Evolutionary conservation across 2,329 filamentous ascomycete genomes (phyloP), one percentile per base, ranked within the genome.

Genomic region (Ophiognomonia clavigignenti-juglandacearum): DNA sequence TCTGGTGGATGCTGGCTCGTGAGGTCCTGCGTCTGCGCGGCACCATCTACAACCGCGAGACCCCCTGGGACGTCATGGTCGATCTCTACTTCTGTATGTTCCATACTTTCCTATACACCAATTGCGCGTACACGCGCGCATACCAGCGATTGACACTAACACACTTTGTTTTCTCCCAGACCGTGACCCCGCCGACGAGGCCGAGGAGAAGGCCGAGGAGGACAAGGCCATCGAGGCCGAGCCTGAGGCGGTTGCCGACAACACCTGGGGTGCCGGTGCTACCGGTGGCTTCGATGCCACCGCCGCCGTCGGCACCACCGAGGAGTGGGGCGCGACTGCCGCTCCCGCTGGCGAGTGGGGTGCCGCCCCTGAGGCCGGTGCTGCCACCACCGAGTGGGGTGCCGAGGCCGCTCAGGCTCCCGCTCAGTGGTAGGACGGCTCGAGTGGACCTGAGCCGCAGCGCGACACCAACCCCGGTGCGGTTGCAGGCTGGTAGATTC

Each of bases 1-100:
- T 98, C 78, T 98, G 93, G 93, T 98, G 93, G 93, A 86, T 98
- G 85, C 83, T 98, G 63, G 92, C 93, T 72, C 93, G 93, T 82
- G 93, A 98, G 84, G 92, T 98, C 71, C 91, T 98, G 73, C 90
- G 95, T 70, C 90, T 98, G 67, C 90, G 93, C 65, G 93, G 95
- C 64, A 97, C 91, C 68, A 89, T 98, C 69, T 86, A 88, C 70
- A 89, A 82, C 81, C 90, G 93, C 71, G 93, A 98, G 77, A 85
- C 86, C 55, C 88, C 95, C 72, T 98, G 93, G 93, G 93, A 98
- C 70, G 86, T 95, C 75, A 97, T 98, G 85, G 89, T 95, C 66
- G 93, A 98, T 85, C 78, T 98, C 66, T 98, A 98, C 89, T 98
- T 98, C 86, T 96, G 78, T 82, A 80, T 59, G 78, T 77, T 42